These are phyloP conservation scores for Eucalyptus pauciflora DNA, from an alignment of 345 rosid genomes.

Conservation along the genomic window DNA sequence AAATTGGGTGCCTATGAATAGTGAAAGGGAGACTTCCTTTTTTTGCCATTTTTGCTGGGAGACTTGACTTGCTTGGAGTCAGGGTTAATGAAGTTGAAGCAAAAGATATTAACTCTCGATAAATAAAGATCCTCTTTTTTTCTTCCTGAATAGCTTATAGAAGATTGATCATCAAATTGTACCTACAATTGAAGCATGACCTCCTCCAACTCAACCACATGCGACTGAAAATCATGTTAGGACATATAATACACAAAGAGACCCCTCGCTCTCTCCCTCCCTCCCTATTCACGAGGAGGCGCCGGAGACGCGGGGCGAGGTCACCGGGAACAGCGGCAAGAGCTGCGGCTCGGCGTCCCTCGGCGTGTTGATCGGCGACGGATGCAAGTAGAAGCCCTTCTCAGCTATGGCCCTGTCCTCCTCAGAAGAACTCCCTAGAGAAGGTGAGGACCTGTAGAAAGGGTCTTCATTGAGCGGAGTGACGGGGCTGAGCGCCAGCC, in stretches of 20 bases:
- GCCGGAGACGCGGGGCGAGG: conserved; percentile 66
- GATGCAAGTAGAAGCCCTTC: conserved; percentile 83
- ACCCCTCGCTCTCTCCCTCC: background rate
- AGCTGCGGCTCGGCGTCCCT: conserved; percentile 90
- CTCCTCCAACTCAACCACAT: background rate
- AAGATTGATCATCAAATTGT: background rate
- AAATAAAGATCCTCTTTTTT: background rate
- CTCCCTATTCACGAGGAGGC: conserved; percentile 18
- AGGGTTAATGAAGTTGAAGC: background rate
- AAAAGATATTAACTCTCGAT: background rate
- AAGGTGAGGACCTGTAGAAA: conserved; percentile 50
- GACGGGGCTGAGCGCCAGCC: conserved; percentile 79
- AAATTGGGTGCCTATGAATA: background rate
- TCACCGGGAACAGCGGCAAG: conserved; percentile 74
- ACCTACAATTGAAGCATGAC: background rate
- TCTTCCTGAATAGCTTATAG: background rate
- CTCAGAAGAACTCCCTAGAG: conserved; percentile 42
- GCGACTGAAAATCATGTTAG: background rate
- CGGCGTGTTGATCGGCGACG: conserved; percentile 86
- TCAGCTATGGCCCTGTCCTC: conserved; percentile 89
- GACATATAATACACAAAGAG: background rate
- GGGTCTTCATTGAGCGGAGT: conserved; percentile 70
- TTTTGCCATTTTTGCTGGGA: background rate
- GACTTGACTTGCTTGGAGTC: background rate
- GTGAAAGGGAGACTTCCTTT: background rate